Evolutionary conservation across 257 asterid species (phyloP).

Genomic region (Solanum piurae): DNA sequence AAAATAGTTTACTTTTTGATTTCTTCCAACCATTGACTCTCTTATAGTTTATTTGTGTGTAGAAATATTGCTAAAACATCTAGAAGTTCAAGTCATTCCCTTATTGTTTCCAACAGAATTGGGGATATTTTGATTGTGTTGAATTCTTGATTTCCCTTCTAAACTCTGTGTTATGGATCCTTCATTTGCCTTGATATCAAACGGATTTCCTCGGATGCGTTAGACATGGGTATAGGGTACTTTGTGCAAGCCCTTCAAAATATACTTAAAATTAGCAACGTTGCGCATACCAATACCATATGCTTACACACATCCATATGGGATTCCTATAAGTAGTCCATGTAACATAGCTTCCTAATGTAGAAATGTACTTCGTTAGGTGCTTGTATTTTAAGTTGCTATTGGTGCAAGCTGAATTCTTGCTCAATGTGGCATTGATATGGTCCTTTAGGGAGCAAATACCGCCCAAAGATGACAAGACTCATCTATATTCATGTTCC

Average conservation of each 20-base stretch:
- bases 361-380: neutral
- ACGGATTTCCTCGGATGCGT: neutral
- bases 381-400: neutral
- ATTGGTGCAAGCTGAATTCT: neutral
- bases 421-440: neutral
- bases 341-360: neutral
- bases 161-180: neutral
- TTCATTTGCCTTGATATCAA: neutral
- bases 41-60: neutral
- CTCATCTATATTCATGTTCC: neutral
- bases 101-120: neutral
- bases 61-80: neutral
- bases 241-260: neutral
- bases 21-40: constrained; percentile 5
- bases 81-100: neutral
- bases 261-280: neutral
- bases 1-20: neutral
- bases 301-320: neutral
- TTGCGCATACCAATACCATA: neutral
- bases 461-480: neutral
- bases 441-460: neutral
- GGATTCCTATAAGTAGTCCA: neutral
- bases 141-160: neutral
- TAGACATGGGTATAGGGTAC: neutral
- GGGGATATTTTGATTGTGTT: neutral